Conservation (phyloP, 164 flowering plant species). For the grape (Vitis vinifera) region ASM3070453v1 NC_081812.1:10787001-10787500, state of each 20-base stretch:
- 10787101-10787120: neutral
- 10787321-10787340: neutral
- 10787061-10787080: too few relatives aligned
- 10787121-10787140: neutral
- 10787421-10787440: too few relatives aligned
- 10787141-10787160: neutral
- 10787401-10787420: too few relatives aligned
- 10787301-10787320: neutral
- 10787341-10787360: too few relatives aligned
- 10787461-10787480: too few relatives aligned
- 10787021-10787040: constrained; percentile 35
- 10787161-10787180: neutral
- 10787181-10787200: neutral
- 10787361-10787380: too few relatives aligned
- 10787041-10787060: constrained; percentile 6
- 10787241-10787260: neutral
- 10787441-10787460: too few relatives aligned
- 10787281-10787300: neutral
- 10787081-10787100: neutral
- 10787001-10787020: constrained; percentile 37
- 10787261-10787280: neutral
- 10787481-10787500: too few relatives aligned
- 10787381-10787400: too few relatives aligned
- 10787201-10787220: neutral
- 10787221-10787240: neutral